Base-by-base conservation (phyloP, 257 asterid species). In the Rauvolfia tetraphylla region DNA sequence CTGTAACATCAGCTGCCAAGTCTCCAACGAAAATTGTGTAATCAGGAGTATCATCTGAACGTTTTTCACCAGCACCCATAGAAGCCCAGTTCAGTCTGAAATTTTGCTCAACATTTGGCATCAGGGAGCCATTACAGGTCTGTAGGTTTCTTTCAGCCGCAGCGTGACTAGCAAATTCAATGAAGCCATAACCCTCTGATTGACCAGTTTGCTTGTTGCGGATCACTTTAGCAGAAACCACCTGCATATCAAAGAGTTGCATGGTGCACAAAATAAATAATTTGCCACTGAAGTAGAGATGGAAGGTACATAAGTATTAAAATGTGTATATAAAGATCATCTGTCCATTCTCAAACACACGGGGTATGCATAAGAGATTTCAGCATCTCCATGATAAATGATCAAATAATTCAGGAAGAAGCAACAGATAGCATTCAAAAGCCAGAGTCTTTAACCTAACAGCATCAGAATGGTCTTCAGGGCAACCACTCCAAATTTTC, bases 41-140 rank as follows among this genome's bases (percentile, higher is more conserved):
- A 31, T 93, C 98, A 6, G 93, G 87, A 63, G 90, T 76, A 83
- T 87, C 91, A 75, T 90, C 98, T 18, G 80, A 74, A 10, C 96
- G 96, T 84, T 92, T 94, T 81, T 90, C 97, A 53, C 96, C 97
- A 46, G 95, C 87, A 67, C 98, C 97, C 85, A 85, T 89, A 76
- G 98, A 94, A 74, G 98, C 98, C 98, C 98, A 94, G 85, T 94
- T 94, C 84, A 94, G 54, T 74, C 96, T 85, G 84, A 90, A 94
- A 38, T 86, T 65, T 75, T 92, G 97, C 83, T 94, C 97, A 38
- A 79, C 82, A 78, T 79, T 87, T 18, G 97, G 98, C 98, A 94
- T 94, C 61, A 81, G 72, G 34, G 89, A 27, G 38, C 98, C 98
- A 78, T 94, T 92, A 61, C 77, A 90, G 2, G 89, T 31, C 77